A percentile compares a stretch with the other conserved stretches of the same genome.
These are phyloP conservation scores for Malus domestica DNA, from an alignment of 306 rosid species.

Conservation along the genomic window ASM211411v1 NC_041789.1:22933001-22933500, in stretches of 20 bases:
- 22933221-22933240: conserved; percentile 51
- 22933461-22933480: not conserved
- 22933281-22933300: conserved; percentile 51
- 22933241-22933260: conserved; percentile 64
- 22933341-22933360: conserved; percentile 5
- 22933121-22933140: not conserved
- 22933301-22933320: not conserved
- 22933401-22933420: conserved; percentile 66
- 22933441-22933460: conserved; percentile 19
- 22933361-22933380: conserved; percentile 34
- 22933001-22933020: conserved; percentile 31
- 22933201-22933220: conserved; percentile 35
- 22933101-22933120: not conserved
- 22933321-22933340: not conserved
- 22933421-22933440: conserved; percentile 58
- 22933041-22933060: conserved; percentile 74
- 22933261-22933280: conserved; percentile 61
- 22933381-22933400: conserved; percentile 73
- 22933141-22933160: not conserved
- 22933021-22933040: conserved; percentile 44
- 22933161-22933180: not conserved
- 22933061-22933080: conserved; percentile 17
- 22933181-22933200: conserved; percentile 1
- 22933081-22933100: not conserved
- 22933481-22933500: not conserved